A percentile compares a stretch with the other conserved stretches of the same genome.
These are phyloP conservation scores for Thinopyrum elongatum DNA, from an alignment of 176 grass and related monocot species.

Conservation along the genomic window DNA sequence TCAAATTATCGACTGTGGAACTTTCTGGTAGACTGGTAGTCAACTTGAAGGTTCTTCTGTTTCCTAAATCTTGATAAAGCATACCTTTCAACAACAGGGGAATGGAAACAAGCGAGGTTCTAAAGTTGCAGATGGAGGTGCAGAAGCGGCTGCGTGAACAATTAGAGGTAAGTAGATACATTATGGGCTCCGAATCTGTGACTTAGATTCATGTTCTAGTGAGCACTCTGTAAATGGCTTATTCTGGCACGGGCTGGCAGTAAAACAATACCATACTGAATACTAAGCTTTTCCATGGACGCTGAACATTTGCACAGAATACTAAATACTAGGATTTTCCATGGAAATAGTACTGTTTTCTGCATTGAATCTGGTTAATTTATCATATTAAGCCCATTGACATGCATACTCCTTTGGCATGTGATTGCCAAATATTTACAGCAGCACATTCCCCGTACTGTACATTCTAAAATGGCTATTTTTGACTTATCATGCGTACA, in stretches of 20 bases:
- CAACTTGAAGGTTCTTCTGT: neutral
- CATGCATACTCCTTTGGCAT: neutral
- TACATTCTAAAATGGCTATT: neutral
- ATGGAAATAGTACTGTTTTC: neutral
- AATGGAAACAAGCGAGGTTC: constrained; percentile 45
- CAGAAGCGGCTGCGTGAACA: constrained; percentile 67
- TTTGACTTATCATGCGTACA: neutral
- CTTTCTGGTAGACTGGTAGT: neutral
- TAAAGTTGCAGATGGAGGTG: constrained; percentile 75
- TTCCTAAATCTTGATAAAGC: neutral
- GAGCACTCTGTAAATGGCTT: too few species aligned
- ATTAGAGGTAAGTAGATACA: constrained; percentile 46
- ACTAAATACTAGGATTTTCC: neutral
- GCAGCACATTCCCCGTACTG: neutral
- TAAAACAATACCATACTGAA: neutral
- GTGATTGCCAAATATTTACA: neutral
- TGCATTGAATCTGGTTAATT: neutral
- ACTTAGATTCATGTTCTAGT: neutral
- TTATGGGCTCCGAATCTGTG: neutral
- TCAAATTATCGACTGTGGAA: neutral
- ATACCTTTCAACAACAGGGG: constrained; percentile 32
- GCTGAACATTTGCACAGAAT: neutral
- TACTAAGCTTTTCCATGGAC: neutral
- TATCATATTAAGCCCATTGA: too few species aligned
- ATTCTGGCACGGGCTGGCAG: neutral